A percentile compares a stretch with the other conserved stretches of the same genome.
Conservation (phyloP, 371 early-diverging fungal genomes). For the Saksenaea oblongispora region DNA sequence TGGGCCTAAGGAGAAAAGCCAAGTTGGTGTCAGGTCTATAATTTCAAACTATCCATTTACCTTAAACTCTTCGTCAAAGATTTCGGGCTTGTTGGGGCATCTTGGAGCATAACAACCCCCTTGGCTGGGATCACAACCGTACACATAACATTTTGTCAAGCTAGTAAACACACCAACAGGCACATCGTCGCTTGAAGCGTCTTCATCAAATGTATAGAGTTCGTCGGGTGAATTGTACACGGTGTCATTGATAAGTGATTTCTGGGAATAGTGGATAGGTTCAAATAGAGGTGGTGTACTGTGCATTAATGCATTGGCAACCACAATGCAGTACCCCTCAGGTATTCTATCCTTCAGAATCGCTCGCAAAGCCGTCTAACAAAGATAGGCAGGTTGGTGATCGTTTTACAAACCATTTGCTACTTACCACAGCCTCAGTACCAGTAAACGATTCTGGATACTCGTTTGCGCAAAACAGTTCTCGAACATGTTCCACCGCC, state of each 20-base stretch:
- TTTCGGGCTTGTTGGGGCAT: conserved; percentile 39
- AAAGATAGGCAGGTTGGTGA: conserved; percentile 4
- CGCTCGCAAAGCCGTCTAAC: conserved; percentile 20
- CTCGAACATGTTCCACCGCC: conserved; percentile 28
- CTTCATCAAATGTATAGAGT: conserved; percentile 43
- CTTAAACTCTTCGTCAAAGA: conserved; percentile 23
- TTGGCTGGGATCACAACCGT: conserved; percentile 31
- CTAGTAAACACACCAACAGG: conserved; percentile 36
- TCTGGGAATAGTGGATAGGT: conserved; percentile 47
- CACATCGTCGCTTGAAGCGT: conserved; percentile 24
- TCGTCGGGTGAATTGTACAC: conserved; percentile 45
- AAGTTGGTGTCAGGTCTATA: neutral
- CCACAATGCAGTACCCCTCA: conserved; percentile 28
- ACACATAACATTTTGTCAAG: conserved; percentile 36
- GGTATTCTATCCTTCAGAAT: conserved; percentile 25
- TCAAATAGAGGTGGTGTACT: conserved; percentile 31
- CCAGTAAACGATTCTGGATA: conserved; percentile 52
- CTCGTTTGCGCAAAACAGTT: conserved; percentile 42
- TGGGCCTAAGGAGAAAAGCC: conserved; percentile 11
- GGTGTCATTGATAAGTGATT: conserved; percentile 36
- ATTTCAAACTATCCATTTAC: conserved; percentile 11
- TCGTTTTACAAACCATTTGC: neutral
- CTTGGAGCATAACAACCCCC: conserved; percentile 44
- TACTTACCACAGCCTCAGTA: conserved; percentile 47
- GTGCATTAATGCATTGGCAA: conserved; percentile 44